Percentiles rank a stretch among this genome's conserved stretches.
Conservation (phyloP, 352 stramenopile species). For the Lagenidium sp. region DNA sequence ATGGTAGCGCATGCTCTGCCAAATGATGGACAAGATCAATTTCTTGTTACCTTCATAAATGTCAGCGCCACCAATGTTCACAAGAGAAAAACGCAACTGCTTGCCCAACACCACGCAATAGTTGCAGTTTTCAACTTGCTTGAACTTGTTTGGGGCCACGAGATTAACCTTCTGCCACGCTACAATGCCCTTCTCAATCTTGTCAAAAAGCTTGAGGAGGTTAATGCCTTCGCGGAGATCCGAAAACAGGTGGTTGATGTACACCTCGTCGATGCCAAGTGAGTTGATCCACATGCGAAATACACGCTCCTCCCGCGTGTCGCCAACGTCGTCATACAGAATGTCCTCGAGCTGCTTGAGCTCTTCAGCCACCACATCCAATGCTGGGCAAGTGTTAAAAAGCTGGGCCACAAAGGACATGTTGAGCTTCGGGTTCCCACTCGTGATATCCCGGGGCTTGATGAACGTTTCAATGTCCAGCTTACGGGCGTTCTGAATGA, state of each 20-base stretch:
- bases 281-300: slow-evolving; percentile 94
- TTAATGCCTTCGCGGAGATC: slow-evolving; percentile 85
- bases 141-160: slow-evolving; percentile 85
- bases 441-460: slow-evolving; percentile 88
- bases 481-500: slow-evolving; percentile 78
- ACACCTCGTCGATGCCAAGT: slow-evolving; percentile 80
- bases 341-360: slow-evolving; percentile 84
- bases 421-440: slow-evolving; percentile 89
- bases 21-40: slow-evolving; percentile 91
- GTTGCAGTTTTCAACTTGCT: slow-evolving; percentile 87
- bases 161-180: slow-evolving; percentile 87
- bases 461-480: slow-evolving; percentile 89
- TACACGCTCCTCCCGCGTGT: slow-evolving; percentile 82
- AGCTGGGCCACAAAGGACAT: slow-evolving; percentile 87
- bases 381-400: slow-evolving; percentile 87
- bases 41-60: slow-evolving; percentile 92
- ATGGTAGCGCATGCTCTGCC: slow-evolving; percentile 91
- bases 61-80: slow-evolving; percentile 88
- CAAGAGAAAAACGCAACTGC: slow-evolving; percentile 82
- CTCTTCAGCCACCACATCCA: slow-evolving; percentile 78
- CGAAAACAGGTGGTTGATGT: slow-evolving; percentile 88
- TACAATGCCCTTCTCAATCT: slow-evolving; percentile 85
- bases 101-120: slow-evolving; percentile 86
- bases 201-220: slow-evolving; percentile 86
- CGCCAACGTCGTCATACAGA: slow-evolving; percentile 78